Evolutionary conservation across 169 alveolate species (phyloP).

Genomic region (Plasmodium gonderi): DNA sequence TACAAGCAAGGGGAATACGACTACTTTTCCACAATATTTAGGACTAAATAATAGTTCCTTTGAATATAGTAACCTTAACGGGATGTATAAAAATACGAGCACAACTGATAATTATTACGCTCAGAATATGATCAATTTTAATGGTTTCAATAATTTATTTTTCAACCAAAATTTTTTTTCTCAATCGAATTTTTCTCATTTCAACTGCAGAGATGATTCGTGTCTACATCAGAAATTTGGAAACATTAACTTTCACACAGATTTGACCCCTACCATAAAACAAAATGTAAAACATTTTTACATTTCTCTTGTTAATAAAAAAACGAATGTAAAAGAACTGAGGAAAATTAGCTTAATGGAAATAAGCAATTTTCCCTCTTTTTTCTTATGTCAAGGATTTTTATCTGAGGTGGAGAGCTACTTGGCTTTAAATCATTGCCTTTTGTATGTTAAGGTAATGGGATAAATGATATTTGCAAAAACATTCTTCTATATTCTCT

Average conservation of each 20-base stretch:
- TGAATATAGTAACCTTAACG: background rate
- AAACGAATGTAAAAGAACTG: slow-evolving; percentile 41
- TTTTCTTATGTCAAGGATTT: slow-evolving; percentile 43
- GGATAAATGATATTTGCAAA: background rate
- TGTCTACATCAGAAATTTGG: background rate
- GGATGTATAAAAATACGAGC: background rate
- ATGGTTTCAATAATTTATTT: background rate
- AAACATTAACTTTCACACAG: background rate
- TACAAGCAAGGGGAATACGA: background rate
- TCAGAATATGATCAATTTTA: background rate
- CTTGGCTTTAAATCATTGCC: slow-evolving; percentile 56
- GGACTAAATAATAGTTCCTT: background rate
- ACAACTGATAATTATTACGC: background rate
- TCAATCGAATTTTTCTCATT: background rate
- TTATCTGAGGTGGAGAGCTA: slow-evolving; percentile 50
- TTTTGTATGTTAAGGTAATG: slow-evolving; percentile 54
- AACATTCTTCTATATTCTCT: background rate
- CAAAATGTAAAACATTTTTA: slow-evolving; percentile 29
- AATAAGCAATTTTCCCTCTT: slow-evolving; percentile 8
- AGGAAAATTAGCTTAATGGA: slow-evolving; percentile 59
- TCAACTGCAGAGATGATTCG: background rate
- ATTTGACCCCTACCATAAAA: background rate
- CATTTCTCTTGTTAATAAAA: slow-evolving; percentile 33
- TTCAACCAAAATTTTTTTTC: background rate
- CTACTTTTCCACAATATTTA: background rate